Evolutionary conservation across 495 filamentous ascomycete genomes (phyloP), one percentile per base, ranked within the genome.

Genomic region (Podospora pseudocomata): DNA sequence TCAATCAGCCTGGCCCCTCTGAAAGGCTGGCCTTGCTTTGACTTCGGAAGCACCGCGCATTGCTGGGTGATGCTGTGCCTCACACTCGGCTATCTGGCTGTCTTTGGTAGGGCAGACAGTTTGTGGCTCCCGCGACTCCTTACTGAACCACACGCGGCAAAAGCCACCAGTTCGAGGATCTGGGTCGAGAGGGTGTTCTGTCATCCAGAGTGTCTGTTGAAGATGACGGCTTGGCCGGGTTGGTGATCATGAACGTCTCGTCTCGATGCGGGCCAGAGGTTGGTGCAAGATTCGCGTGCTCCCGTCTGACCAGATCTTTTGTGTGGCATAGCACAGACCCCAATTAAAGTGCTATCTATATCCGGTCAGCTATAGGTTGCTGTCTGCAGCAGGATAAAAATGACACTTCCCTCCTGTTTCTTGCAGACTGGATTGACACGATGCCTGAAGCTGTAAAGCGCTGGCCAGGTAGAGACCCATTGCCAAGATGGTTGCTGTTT

Each of bases 291-390:
- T 58, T 20, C 19, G 55, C 55, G 55, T 58, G 55, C 55, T 58
- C 55, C 55, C 55, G 55, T 58, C 55, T 58, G 55, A 58, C 55
- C 55, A 19, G 55, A 58, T 58, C 55, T 19, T 26, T n/a, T 58
- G 18, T 20, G 55, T 23, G 20, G 20, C 55, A 58, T 58, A 19
- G 55, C 55, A 58, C 55, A 58, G 55, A 58, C 55, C 5, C 55
- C 55, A 58, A 15, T 58, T 58, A 20, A 58, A 58, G 55, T 19
- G 19, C 55, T 58, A 58, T 58, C 55, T 58, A 58, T 58, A 58
- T 58, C 55, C 55, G 39, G 39, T 49, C 39, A 49, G 39, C 39
- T 49, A 49, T 49, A 16, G 39, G 39, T 49, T 49, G 39, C 9
- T 49, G 39, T 49, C 39, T 49, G 39, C 39, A 49, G 39, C 13